Evolutionary conservation across 1,139 yeast species (phyloP).

Genomic region (Candida smagusa): DNA sequence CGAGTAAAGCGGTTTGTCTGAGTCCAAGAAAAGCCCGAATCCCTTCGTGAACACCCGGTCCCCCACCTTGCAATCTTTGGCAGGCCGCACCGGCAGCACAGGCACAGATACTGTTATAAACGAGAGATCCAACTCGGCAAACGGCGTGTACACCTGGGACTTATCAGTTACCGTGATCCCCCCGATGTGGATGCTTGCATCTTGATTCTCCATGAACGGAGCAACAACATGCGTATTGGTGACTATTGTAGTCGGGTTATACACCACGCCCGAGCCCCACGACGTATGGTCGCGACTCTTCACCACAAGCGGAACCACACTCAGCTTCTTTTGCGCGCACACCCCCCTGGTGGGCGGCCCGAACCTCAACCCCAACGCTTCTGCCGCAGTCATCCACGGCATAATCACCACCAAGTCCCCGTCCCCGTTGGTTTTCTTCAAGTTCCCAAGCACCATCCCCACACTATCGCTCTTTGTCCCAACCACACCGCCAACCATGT

Average conservation of each 20-base stretch:
- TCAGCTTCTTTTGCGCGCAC: neutral
- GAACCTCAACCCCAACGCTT: slow-evolving; percentile 1
- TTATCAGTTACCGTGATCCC: slow-evolving; percentile 1
- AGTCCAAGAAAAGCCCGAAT: slow-evolving; percentile 49
- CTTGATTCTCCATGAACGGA: slow-evolving; percentile 16
- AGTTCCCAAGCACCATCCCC: slow-evolving; percentile 54
- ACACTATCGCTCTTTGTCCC: slow-evolving; percentile 17
- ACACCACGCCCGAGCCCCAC: slow-evolving; percentile 39
- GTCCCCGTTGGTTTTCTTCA: slow-evolving; percentile 54
- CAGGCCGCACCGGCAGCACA: slow-evolving; percentile 8
- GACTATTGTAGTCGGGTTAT: slow-evolving; percentile 23
- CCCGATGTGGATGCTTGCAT: slow-evolving; percentile 7
- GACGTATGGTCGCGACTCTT: slow-evolving; percentile 6
- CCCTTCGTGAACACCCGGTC: slow-evolving; percentile 49
- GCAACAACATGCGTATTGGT: slow-evolving; percentile 38
- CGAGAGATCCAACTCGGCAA: slow-evolving; percentile 33
- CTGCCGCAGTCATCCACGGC: slow-evolving; percentile 43
- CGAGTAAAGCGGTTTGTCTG: slow-evolving; percentile 40
- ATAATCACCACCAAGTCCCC: slow-evolving; percentile 54
- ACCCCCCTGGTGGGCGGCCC: neutral
- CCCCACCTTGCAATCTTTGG: slow-evolving; percentile 21
- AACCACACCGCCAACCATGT: slow-evolving; percentile 62
- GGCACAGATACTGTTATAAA: slow-evolving; percentile 24
- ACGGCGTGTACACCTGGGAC: slow-evolving; percentile 24
- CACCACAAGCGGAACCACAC: slow-evolving; percentile 14